Evolutionary conservation across 2,329 filamentous ascomycete species (phyloP), one percentile per base, ranked within the genome.

Genomic region (Apiospora malaysiana): DNA sequence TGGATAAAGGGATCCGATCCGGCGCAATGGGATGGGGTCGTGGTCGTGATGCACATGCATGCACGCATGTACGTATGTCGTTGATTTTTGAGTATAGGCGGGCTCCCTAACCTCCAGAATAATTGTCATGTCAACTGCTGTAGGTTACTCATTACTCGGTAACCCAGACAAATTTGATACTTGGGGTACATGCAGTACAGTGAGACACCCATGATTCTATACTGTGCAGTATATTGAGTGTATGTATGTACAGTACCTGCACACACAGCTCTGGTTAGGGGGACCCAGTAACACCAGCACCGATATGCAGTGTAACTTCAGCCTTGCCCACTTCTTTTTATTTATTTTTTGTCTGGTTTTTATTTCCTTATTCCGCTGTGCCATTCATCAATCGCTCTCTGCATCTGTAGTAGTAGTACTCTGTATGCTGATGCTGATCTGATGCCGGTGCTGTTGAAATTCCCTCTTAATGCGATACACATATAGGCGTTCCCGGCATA

Each of bases 301-400:
- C 49, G 18, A 32, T 25, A 42, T 68, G 66, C 43, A 47, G 66
- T 47, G 66, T 32, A 68, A 68, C 66, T 21, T 47, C 42, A 47
- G 66, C 66, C 66, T 47, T 47, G 66, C 25, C 66, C 66, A 46
- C 43, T 67, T 2, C 46, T 47, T 27, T 66, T 9, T 40, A 16
- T 12, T 37, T 66, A 14, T 10, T 21, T 66, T 32, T 46, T 32
- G 3, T 21, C 3, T 25, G 1, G 18, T 46, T 21, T 43, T 23
- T 18, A 12, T 4, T 32, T 2, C 10, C 18, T 10, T n/a, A n/a
- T 27, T 7, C 21, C 4, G 2, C 65, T 23, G 23, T 46, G 18
- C 40, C 8, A 32, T 32, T 6, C 32, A 32, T 32, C 32, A 32
- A 4, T 32, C 32, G 32, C 32, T 67, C 66, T 67, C 7, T 67